Conservation (phyloP, 2,329 filamentous ascomycete species). For the Fusarium denticulatum region DNA sequence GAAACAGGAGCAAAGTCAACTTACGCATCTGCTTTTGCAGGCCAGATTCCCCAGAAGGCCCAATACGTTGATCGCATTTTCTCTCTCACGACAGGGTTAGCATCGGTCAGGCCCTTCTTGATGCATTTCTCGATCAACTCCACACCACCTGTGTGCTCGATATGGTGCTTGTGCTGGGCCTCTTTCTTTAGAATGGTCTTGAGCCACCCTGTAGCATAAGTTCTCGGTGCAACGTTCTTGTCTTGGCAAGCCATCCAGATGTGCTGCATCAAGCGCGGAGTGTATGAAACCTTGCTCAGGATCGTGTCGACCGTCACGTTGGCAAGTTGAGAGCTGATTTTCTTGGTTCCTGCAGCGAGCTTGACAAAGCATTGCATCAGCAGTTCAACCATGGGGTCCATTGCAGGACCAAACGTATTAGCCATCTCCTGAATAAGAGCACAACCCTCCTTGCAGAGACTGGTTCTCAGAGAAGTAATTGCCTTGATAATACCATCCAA, state of each 20-base stretch:
- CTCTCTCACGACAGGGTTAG: conserved; percentile 90
- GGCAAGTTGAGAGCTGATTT: conserved; percentile 87
- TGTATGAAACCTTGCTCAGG: conserved; percentile 83
- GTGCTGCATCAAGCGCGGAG: conserved; percentile 83
- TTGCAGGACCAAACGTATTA: conserved; percentile 75
- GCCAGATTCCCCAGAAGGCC: conserved; percentile 82
- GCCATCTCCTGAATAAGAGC: conserved; percentile 86
- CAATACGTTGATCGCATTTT: conserved; percentile 88
- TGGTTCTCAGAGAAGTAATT: conserved; percentile 84
- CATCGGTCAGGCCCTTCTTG: conserved; percentile 86
- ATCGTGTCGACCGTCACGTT: conserved; percentile 84
- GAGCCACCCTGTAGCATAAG: conserved; percentile 83
- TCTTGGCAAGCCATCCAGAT: conserved; percentile 85
- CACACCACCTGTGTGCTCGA: conserved; percentile 86
- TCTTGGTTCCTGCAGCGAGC: conserved; percentile 88
- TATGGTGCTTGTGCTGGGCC: conserved; percentile 77
- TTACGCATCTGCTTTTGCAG: conserved; percentile 77
- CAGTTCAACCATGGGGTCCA: conserved; percentile 91
- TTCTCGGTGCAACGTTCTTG: conserved; percentile 90
- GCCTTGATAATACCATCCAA: conserved; percentile 91
- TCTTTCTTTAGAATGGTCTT: conserved; percentile 84
- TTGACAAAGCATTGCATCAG: conserved; percentile 91
- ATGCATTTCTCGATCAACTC: conserved; percentile 89
- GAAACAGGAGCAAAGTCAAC: conserved; percentile 40
- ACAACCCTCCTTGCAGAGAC: conserved; percentile 87